phyloP scores from a whole-genome alignment of 176 grass and related monocot species.

The Pontederia crassipes region DNA sequence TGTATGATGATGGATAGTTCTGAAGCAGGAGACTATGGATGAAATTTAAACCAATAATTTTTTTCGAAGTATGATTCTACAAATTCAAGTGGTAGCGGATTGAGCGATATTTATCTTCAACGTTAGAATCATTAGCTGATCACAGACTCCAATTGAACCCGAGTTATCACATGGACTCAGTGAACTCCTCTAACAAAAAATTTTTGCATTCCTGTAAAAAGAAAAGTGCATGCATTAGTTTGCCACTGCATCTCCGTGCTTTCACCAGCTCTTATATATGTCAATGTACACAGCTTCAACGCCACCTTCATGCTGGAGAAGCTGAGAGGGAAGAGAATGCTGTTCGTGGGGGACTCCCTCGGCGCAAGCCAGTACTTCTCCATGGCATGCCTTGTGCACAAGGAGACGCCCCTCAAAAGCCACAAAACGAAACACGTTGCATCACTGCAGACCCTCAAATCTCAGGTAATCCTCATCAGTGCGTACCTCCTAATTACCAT shows the following conservation, averaged over 20 bases:
- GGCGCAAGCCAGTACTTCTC: conserved; percentile 1
- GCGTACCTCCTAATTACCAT: background rate
- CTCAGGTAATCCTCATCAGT: conserved; percentile 15
- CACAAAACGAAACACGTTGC: background rate
- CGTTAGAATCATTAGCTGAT: too few relatives aligned
- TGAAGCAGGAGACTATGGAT: too few relatives aligned
- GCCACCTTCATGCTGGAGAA: conserved; percentile 16
- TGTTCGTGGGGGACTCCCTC: conserved; percentile 14
- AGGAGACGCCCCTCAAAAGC: background rate
- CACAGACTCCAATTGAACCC: too few relatives aligned
- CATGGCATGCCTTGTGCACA: conserved; percentile 6
- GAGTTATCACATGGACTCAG: too few relatives aligned
- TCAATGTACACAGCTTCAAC: conserved; percentile 1
- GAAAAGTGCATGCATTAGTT: too few relatives aligned
- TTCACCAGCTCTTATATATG: background rate
- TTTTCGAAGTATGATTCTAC: too few relatives aligned
- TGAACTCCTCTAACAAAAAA: too few relatives aligned
- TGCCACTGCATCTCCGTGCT: background rate
- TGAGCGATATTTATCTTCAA: too few relatives aligned
- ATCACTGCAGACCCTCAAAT: conserved; percentile 19
- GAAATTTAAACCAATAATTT: too few relatives aligned
- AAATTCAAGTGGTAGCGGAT: too few relatives aligned
- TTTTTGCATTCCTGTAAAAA: too few relatives aligned
- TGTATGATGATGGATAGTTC: too few relatives aligned
- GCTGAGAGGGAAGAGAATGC: conserved; percentile 9